phyloP scores from a whole-genome alignment of 2,329 filamentous ascomycete species.

The Tolypocladium endophyticum region DNA sequence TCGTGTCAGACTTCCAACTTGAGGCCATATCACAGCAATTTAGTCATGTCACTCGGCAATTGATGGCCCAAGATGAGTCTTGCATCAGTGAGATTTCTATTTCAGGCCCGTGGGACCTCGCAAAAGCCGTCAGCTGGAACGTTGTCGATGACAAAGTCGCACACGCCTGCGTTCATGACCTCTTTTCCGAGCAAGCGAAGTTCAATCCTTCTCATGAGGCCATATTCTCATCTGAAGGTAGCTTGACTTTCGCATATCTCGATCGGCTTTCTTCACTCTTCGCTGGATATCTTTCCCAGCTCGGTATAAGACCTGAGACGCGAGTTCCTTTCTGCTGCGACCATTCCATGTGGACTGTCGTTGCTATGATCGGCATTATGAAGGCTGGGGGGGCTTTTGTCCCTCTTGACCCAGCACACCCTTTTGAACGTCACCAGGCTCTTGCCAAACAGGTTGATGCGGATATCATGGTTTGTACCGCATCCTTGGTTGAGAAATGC shows the following conservation, averaged over 20 bases:
- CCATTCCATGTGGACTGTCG: conserved; percentile 4
- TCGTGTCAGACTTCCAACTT: background rate
- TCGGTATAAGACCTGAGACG: background rate
- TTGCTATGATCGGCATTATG: conserved; percentile 5
- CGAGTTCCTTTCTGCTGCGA: conserved; percentile 6
- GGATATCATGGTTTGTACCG: background rate
- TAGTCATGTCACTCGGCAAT: background rate
- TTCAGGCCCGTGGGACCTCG: background rate
- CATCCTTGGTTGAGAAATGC: background rate
- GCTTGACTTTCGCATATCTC: conserved; percentile 28
- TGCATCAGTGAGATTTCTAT: background rate
- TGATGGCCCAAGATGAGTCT: background rate
- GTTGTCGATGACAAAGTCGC: background rate
- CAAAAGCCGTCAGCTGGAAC: background rate
- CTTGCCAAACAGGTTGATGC: background rate
- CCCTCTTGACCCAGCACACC: conserved; percentile 2
- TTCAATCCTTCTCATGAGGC: conserved; percentile 20
- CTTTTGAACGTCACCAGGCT: background rate
- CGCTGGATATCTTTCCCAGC: conserved; percentile 20
- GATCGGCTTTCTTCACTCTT: conserved; percentile 24
- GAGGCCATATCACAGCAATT: conserved; percentile 1
- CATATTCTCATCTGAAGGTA: conserved; percentile 32
- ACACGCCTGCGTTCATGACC: conserved; percentile 27
- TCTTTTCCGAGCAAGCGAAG: conserved; percentile 24
- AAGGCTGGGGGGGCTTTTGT: conserved; percentile 7